Percentiles rank a stretch among this genome's conserved stretches.
Evolutionary conservation across 1,284 basidiomycete species (phyloP).

Genomic region (Leccinum huronense): DNA sequence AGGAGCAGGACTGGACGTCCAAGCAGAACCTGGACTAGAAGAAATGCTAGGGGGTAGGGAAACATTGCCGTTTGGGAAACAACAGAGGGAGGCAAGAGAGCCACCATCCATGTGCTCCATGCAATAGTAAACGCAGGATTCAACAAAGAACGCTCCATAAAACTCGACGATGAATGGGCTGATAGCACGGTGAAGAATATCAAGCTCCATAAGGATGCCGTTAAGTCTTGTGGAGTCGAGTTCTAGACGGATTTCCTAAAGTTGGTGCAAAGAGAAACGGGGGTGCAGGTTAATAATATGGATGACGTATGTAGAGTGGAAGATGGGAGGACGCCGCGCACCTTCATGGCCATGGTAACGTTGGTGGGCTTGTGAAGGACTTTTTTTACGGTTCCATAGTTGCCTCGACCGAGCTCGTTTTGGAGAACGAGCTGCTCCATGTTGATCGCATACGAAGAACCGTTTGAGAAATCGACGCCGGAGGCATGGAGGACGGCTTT

Average conservation of each 20-base stretch:
- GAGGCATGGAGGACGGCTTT: conserved; percentile 92
- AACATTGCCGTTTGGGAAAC: conserved; percentile 37
- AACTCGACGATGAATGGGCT: conserved; percentile 96
- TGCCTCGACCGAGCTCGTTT: conserved; percentile 93
- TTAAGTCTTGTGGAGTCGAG: conserved; percentile 93
- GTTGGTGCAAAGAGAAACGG: conserved; percentile 13
- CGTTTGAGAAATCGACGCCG: conserved; percentile 95
- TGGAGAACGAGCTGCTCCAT: conserved; percentile 92
- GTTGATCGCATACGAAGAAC: conserved; percentile 91
- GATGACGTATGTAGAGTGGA: conserved; percentile 13
- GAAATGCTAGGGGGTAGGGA: conserved; percentile 37
- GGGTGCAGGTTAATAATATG: not conserved
- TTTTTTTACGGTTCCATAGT: conserved; percentile 97
- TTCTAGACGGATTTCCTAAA: conserved; percentile 95
- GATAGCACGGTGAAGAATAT: conserved; percentile 92
- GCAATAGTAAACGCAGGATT: conserved; percentile 98
- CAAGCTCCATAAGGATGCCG: conserved; percentile 98
- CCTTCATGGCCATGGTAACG: conserved; percentile 99
- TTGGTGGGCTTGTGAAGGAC: conserved; percentile 94
- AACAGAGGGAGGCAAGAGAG: conserved; percentile 81
- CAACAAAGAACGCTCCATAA: conserved; percentile 98
- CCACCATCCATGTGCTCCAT: conserved; percentile 99
- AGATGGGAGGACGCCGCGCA: conserved; percentile 32
- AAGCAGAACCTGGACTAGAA: conserved; percentile 33
- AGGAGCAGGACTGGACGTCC: conserved; percentile 38